Conservation (phyloP, 2,329 filamentous ascomycete genomes). For the Trichoderma semiorbis region DNA sequence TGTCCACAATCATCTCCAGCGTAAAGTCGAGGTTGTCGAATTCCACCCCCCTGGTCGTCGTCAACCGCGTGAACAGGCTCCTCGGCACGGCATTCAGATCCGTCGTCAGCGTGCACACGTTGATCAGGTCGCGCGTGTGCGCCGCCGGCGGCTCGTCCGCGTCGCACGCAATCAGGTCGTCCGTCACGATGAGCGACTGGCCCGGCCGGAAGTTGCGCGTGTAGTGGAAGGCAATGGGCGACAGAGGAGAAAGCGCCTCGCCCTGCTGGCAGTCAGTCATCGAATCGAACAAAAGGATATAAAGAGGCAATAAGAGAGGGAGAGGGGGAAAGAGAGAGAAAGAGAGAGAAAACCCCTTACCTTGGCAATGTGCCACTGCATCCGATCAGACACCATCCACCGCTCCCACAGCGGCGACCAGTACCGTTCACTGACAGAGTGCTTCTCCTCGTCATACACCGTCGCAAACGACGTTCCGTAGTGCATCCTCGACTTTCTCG, state of each 20-base stretch:
- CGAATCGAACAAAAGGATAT: neutral
- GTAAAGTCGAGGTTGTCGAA: constrained; percentile 82
- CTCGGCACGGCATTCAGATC: constrained; percentile 73
- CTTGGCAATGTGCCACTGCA: constrained; percentile 85
- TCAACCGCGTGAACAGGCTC: constrained; percentile 69
- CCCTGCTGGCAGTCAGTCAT: constrained; percentile 45
- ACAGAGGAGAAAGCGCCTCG: constrained; percentile 68
- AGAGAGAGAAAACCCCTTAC: constrained; percentile 36
- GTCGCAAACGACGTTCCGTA: constrained; percentile 81
- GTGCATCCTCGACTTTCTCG: constrained; percentile 68
- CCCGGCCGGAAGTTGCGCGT: constrained; percentile 79
- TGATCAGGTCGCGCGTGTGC: constrained; percentile 60
- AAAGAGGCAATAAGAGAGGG: neutral
- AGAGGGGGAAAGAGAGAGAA: neutral
- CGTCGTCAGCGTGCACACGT: constrained; percentile 77
- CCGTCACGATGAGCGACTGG: constrained; percentile 73
- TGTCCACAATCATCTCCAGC: constrained; percentile 78
- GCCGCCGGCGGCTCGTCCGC: constrained; percentile 61
- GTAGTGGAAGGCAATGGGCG: constrained; percentile 78
- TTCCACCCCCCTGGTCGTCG: constrained; percentile 74
- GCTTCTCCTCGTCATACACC: constrained; percentile 72
- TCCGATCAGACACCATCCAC: constrained; percentile 79
- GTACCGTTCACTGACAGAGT: constrained; percentile 69
- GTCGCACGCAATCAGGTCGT: constrained; percentile 75
- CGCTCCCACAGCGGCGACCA: constrained; percentile 78